Base-by-base conservation (phyloP, 331 rosid genomes). In the Malus hybrid region DNA sequence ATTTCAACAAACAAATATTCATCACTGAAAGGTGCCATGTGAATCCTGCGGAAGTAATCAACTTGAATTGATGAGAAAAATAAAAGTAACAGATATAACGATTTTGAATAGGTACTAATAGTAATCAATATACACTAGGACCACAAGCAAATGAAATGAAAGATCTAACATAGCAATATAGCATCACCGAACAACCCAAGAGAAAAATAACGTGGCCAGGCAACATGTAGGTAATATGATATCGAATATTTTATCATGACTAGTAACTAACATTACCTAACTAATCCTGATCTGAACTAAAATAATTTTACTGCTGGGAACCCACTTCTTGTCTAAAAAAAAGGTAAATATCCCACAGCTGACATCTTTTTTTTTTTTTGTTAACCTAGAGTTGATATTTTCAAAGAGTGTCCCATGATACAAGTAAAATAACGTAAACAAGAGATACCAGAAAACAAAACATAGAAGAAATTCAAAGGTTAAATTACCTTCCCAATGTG, bases 1-100 rank as follows among this genome's bases (percentile, higher is more conserved):
- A 93, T 85, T 87, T 93, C 98, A 79, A 91, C 85, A 83, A 93
- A 93, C 78, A 91, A 82, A 85, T 90, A 90, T 80, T 93, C 97
- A 82, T 93, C 98, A 56, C 92, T 89, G 93, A 95, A 95, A 79
- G 92, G 92, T 71, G 92, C 92, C 92, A 88, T 85, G 78, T 88
- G 89, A 73, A 88, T 88, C 88, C 92, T 88, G 79, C 84, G 83
- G n/a, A 75, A 80, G 66, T 44, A 84, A 82, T 83, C 67, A 86
- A 80, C n/a, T 69, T 80, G 74, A 75, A 84, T 74, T 86, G 63
- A 84, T 82, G 69, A 82, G 77, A 79, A 81, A 73, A 66, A 73
- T 5, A 7, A 10, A 68, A 27, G 79, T 63, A 50, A 69, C 14
- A 64, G 74, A 73, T 62, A 74, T 70, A 33, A 39, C 1, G 46